phyloP scores from a whole-genome alignment of 495 filamentous ascomycete species.

The Xylaria flabelliformis region DNA sequence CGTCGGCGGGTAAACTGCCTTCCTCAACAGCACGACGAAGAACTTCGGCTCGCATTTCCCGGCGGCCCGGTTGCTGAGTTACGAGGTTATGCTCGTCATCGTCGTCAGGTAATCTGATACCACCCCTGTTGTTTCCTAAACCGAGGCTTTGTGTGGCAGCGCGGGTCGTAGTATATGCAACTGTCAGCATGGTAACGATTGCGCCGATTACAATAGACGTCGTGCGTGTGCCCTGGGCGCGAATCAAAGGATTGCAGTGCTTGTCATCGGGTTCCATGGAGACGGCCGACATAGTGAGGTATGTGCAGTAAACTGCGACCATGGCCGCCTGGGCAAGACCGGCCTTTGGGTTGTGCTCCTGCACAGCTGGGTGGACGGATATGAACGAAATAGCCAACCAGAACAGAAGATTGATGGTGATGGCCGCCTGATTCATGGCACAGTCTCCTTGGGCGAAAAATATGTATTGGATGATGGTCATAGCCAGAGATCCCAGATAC shows the following conservation, averaged over 20 bases:
- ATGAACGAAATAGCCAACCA: conserved; percentile 81
- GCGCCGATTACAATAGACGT: conserved; percentile 90
- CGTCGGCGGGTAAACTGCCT: conserved; percentile 89
- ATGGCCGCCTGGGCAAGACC: conserved; percentile 96
- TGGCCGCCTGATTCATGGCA: conserved; percentile 88
- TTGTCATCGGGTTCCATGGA: conserved; percentile 98
- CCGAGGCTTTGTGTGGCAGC: conserved; percentile 94
- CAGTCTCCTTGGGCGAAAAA: conserved; percentile 89
- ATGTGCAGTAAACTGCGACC: conserved; percentile 97
- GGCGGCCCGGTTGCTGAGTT: conserved; percentile 84
- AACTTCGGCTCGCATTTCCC: conserved; percentile 91
- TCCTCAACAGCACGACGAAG: conserved; percentile 91
- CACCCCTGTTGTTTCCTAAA: conserved; percentile 67
- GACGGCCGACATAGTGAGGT: conserved; percentile 96
- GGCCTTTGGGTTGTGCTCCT: conserved; percentile 91
- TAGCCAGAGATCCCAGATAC: conserved; percentile 86
- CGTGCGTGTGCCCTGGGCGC: conserved; percentile 86
- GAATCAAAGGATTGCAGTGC: conserved; percentile 90
- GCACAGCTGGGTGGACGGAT: conserved; percentile 88
- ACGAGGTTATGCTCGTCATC: conserved; percentile 85
- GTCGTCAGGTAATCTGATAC: conserved; percentile 68
- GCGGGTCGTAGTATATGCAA: conserved; percentile 96
- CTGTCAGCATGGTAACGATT: conserved; percentile 94
- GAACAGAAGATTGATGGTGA: conserved; percentile 82
- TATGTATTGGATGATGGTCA: conserved; percentile 96